Conservation (phyloP, 2,329 filamentous ascomycete genomes). For the Emericellopsis cladophorae region DNA sequence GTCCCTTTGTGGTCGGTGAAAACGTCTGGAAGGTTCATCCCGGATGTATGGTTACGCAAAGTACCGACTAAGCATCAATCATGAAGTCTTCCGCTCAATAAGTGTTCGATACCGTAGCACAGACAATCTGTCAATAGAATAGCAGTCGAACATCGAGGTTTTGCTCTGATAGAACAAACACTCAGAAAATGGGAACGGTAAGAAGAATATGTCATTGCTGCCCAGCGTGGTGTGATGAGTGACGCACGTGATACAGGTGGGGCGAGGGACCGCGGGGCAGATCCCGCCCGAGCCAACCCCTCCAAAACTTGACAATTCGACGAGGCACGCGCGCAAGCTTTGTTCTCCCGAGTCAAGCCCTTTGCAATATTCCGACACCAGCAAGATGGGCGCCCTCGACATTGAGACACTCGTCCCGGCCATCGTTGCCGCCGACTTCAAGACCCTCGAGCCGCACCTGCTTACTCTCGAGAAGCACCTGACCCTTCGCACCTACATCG, state of each 20-base stretch:
- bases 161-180: not conserved
- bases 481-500: slow-evolving; percentile 73
- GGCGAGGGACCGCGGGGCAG: not conserved
- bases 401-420: slow-evolving; percentile 1
- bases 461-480: slow-evolving; percentile 70
- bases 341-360: not conserved
- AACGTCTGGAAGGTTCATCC: too few relatives aligned
- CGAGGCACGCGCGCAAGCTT: not conserved
- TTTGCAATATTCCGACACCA: not conserved
- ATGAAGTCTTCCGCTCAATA: too few relatives aligned
- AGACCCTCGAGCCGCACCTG: slow-evolving; percentile 3
- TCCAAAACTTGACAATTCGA: not conserved
- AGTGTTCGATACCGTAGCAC: too few relatives aligned
- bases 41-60: too few relatives aligned
- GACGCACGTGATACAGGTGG: not conserved
- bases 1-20: too few relatives aligned
- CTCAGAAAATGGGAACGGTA: too few relatives aligned
- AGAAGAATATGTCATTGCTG: too few relatives aligned
- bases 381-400: slow-evolving; percentile 3
- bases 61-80: too few relatives aligned
- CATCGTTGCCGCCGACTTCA: slow-evolving; percentile 3
- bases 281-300: not conserved
- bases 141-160: not conserved
- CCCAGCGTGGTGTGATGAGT: not conserved
- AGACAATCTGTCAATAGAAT: too few relatives aligned